A percentile compares a stretch with the other conserved stretches of the same genome.
Evolutionary conservation across 2,329 filamentous ascomycete species (phyloP).

Genomic region (Harringtonia lauricola): DNA sequence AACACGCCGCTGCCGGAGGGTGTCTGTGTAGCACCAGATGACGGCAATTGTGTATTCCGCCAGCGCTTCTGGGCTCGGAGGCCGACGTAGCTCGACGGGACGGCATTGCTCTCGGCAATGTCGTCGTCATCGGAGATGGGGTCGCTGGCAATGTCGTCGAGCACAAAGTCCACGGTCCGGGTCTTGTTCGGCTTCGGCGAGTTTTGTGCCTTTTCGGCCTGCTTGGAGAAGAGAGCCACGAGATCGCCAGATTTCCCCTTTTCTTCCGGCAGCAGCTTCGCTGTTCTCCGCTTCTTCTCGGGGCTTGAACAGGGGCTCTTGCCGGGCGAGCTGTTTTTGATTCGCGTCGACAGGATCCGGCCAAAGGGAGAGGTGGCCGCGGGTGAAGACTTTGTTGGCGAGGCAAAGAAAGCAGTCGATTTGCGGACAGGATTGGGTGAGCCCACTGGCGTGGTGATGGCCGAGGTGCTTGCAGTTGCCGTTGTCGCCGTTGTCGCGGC

Average conservation of each 20-base stretch:
- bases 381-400: slow-evolving; percentile 2
- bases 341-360: slow-evolving; percentile 6
- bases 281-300: slow-evolving; percentile 21
- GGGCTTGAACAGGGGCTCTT: slow-evolving; percentile 35
- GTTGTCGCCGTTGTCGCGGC: slow-evolving; percentile 14
- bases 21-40: slow-evolving; percentile 13
- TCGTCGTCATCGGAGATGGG: slow-evolving; percentile 52
- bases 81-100: slow-evolving; percentile 42
- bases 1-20: slow-evolving; percentile 2
- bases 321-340: slow-evolving; percentile 8
- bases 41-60: slow-evolving; percentile 20
- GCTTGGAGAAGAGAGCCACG: slow-evolving; percentile 49
- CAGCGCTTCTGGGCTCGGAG: slow-evolving; percentile 44
- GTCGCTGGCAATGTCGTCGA: slow-evolving; percentile 42
- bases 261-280: slow-evolving; percentile 27
- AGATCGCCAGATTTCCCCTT: slow-evolving; percentile 46
- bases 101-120: slow-evolving; percentile 37
- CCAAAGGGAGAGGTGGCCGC: slow-evolving; percentile 3
- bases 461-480: slow-evolving; percentile 18
- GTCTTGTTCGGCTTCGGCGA: slow-evolving; percentile 10
- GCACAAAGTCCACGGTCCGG: slow-evolving; percentile 11
- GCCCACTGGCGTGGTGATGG: slow-evolving; percentile 16
- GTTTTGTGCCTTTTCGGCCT: slow-evolving; percentile 38
- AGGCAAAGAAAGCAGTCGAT: slow-evolving; percentile 8
- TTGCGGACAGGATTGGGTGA: slow-evolving; percentile 32